A percentile compares a stretch with the other conserved stretches of the same genome.
phyloP scores from a whole-genome alignment of 768 basidiomycete genomes.

The Leccinum aurantiacum region DNA sequence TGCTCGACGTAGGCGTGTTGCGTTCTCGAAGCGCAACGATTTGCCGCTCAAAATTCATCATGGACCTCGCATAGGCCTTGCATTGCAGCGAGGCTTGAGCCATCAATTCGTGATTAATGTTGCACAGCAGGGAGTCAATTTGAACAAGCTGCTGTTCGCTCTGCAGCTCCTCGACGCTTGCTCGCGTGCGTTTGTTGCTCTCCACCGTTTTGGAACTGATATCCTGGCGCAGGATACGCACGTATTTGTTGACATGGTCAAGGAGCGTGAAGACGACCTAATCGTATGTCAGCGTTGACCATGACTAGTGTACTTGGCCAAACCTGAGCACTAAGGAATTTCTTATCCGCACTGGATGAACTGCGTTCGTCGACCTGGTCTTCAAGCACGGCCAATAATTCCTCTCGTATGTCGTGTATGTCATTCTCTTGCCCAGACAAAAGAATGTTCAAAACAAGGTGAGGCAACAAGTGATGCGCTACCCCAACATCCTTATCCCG shows the following conservation, averaged over 20 bases:
- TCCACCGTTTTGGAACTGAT: constrained; percentile 50
- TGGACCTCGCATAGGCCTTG: constrained; percentile 88
- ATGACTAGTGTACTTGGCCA: constrained; percentile 2
- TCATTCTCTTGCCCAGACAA: constrained; percentile 69
- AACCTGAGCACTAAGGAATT: constrained; percentile 92
- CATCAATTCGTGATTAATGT: constrained; percentile 85
- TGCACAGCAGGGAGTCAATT: constrained; percentile 80
- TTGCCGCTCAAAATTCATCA: constrained; percentile 93
- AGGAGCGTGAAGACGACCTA: constrained; percentile 93
- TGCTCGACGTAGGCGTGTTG: constrained; percentile 45
- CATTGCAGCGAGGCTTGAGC: constrained; percentile 93
- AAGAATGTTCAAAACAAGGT: constrained; percentile 84
- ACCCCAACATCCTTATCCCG: constrained; percentile 90
- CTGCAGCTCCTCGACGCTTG: constrained; percentile 34
- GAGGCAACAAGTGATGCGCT: constrained; percentile 88
- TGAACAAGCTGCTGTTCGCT: constrained; percentile 61
- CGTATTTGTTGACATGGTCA: constrained; percentile 92
- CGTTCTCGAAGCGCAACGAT: constrained; percentile 52
- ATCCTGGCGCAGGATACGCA: constrained; percentile 72
- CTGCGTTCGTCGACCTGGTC: constrained; percentile 78
- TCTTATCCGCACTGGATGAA: constrained; percentile 68
- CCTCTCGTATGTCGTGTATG: constrained; percentile 62
- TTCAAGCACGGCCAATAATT: constrained; percentile 78
- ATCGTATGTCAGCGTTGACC: constrained; percentile 1
- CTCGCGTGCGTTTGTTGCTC: constrained; percentile 47